Evolutionary conservation across 345 rosid species (phyloP), one percentile per base, ranked within the genome.

Genomic region (Hibiscus syriacus): DNA sequence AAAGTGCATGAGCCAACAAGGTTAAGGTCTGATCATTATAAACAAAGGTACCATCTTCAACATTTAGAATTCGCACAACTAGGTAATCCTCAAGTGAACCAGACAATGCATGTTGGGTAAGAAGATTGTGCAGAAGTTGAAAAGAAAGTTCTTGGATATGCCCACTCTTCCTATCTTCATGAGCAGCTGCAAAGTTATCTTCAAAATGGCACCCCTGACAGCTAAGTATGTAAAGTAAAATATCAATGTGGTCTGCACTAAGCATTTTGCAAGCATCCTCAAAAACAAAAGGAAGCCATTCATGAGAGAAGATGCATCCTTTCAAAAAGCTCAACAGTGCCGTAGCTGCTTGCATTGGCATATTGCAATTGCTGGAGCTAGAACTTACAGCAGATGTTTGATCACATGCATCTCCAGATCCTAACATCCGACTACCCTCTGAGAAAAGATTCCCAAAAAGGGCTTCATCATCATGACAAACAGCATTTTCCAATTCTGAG

Each of bases 401-500:
- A 64, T 94, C 98, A 73, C 50, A 82, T 68, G 81, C 86, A 76
- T 94, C 97, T 9, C 74, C 27, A 34, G 96, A 85, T 70, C 94
- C 89, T 58, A 84, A 74, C 1, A 90, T 84, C 52, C 98, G 88
- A 73, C 86, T 64, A 64, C 88, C 86, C 80, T 94, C 99, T 56
- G 84, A 87, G 81, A 94, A 94, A 72, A 94, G 92, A 72, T 91
- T 89, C 12, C 99, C 99, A 70, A 94, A 94, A 68, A 94, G 86
- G 30, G 96, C 97, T 69, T 94, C 99, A 69, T 94, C 99, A 20
- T 94, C 99, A 80, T 86, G 99, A 70, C 86, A 86, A 77, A 80
- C 79, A 36, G 86, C 83, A 77, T 77, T 89, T 72, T 91, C 99
- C 70, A 76, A 74, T 80, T 94, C 99, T 13, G 86, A 57, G 26